Evolutionary conservation across 495 filamentous ascomycete species (phyloP).

Genomic region (Lophiostoma macrostomum): DNA sequence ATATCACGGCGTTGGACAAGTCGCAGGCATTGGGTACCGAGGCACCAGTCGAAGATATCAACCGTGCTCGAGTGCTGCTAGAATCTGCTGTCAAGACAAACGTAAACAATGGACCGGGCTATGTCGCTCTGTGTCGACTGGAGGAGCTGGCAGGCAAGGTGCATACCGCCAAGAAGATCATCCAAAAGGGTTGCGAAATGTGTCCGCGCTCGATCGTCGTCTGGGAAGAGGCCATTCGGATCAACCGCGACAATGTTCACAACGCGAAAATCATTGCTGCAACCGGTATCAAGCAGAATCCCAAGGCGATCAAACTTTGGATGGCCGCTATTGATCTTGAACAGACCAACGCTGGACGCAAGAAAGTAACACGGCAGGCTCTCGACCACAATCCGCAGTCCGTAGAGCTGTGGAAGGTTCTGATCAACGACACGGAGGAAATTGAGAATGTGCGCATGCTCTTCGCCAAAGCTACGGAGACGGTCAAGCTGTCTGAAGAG

Average conservation of each 20-base stretch:
- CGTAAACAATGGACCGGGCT: conserved; percentile 89
- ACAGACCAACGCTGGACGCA: conserved; percentile 72
- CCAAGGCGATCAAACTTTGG: conserved; percentile 86
- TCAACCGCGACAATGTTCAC: conserved; percentile 70
- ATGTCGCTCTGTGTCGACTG: conserved; percentile 90
- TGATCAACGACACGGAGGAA: conserved; percentile 93
- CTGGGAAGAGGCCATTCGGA: conserved; percentile 91
- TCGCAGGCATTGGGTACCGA: conserved; percentile 74
- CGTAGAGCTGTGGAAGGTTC: conserved; percentile 92
- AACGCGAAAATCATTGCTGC: conserved; percentile 97
- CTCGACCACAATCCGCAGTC: conserved; percentile 87
- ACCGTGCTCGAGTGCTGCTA: conserved; percentile 86
- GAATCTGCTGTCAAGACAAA: conserved; percentile 96
- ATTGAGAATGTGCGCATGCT: conserved; percentile 80
- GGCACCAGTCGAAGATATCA: conserved; percentile 87
- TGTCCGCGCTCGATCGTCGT: conserved; percentile 93
- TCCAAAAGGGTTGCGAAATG: conserved; percentile 78
- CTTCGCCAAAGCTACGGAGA: conserved; percentile 87
- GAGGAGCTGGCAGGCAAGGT: conserved; percentile 91
- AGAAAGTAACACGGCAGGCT: conserved; percentile 84
- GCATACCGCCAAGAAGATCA: conserved; percentile 78
- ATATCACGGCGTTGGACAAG: conserved; percentile 83
- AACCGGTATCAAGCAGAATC: conserved; percentile 84
- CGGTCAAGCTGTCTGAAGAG: conserved; percentile 89
- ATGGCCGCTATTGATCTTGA: conserved; percentile 93